phyloP scores from a whole-genome alignment of 2,329 filamentous ascomycete species.

The Monilinia aucupariae region DNA sequence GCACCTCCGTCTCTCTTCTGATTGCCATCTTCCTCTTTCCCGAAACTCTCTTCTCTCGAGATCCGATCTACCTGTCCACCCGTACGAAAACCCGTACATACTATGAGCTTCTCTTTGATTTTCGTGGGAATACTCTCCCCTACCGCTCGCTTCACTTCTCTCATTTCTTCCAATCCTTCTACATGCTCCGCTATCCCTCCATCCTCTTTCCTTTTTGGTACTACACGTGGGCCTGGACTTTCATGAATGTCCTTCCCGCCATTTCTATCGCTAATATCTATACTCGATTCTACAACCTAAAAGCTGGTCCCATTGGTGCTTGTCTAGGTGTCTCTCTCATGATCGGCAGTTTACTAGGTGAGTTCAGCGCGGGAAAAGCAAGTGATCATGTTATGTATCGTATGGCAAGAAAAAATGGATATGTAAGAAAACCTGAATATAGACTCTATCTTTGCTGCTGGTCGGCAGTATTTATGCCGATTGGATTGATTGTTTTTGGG shows the following conservation, averaged over 20 bases:
- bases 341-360: constrained; percentile 30
- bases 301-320: constrained; percentile 29
- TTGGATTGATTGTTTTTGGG: constrained; percentile 32
- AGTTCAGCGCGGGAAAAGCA: constrained; percentile 29
- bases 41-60: constrained; percentile 33
- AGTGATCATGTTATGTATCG: constrained; percentile 28
- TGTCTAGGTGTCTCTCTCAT: constrained; percentile 28
- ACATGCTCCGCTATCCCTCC: constrained; percentile 31
- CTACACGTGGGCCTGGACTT: constrained; percentile 32
- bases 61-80: constrained; percentile 26
- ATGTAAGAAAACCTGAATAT: constrained; percentile 31
- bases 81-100: constrained; percentile 28
- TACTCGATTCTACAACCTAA: constrained; percentile 27
- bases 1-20: constrained; percentile 25
- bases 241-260: constrained; percentile 32
- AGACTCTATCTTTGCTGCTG: constrained; percentile 30
- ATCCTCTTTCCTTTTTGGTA: constrained; percentile 32
- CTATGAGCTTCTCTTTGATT: constrained; percentile 28
- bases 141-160: constrained; percentile 25
- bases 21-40: constrained; percentile 33
- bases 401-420: constrained; percentile 22
- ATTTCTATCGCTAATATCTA: constrained; percentile 29
- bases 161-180: constrained; percentile 31
- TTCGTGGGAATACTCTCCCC: constrained; percentile 29
- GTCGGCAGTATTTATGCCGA: constrained; percentile 30